A percentile compares a stretch with the other conserved stretches of the same genome.
These are phyloP conservation scores for Hypholoma fasciculare DNA, from an alignment of 768 basidiomycete genomes.

Conservation along the genomic window DNA sequence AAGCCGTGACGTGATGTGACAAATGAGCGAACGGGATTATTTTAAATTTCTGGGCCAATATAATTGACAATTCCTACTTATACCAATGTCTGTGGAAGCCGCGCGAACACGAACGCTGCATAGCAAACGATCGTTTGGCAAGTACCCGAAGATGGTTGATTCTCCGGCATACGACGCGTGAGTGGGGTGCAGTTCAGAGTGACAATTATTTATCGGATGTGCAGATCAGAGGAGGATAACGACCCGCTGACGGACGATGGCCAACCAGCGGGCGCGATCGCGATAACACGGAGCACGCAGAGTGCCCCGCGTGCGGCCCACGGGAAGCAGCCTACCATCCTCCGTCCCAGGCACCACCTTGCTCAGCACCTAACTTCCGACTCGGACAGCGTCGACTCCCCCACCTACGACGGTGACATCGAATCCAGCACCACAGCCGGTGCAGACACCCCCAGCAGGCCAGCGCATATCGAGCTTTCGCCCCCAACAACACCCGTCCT, in stretches of 20 bases:
- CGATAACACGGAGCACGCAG: constrained; percentile 26
- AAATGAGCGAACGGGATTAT: neutral
- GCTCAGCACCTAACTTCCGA: constrained; percentile 51
- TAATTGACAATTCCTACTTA: neutral
- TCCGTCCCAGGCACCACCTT: constrained; percentile 50
- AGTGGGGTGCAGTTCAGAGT: constrained; percentile 19
- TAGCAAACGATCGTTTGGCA: constrained; percentile 71
- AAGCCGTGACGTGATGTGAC: constrained; percentile 3
- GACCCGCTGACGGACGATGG: constrained; percentile 82
- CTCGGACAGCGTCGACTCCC: constrained; percentile 78
- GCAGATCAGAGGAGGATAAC: constrained; percentile 85
- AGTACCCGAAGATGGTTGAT: constrained; percentile 59
- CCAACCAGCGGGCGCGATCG: constrained; percentile 47
- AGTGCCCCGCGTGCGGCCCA: constrained; percentile 26
- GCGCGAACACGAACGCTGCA: constrained; percentile 42
- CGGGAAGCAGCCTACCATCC: constrained; percentile 25
- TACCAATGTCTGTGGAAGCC: constrained; percentile 27
- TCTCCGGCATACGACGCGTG: constrained; percentile 81
- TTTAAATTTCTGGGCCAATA: neutral
- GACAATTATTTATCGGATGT: constrained; percentile 16
- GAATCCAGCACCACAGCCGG: constrained; percentile 74
- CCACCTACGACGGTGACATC: constrained; percentile 89
- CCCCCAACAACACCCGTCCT: constrained; percentile 34
- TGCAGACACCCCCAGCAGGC: constrained; percentile 42
- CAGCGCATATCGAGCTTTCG: constrained; percentile 21